These are phyloP conservation scores for Salvia miltiorrhiza DNA, from an alignment of 257 asterid species.

Conservation along the genomic window DNA sequence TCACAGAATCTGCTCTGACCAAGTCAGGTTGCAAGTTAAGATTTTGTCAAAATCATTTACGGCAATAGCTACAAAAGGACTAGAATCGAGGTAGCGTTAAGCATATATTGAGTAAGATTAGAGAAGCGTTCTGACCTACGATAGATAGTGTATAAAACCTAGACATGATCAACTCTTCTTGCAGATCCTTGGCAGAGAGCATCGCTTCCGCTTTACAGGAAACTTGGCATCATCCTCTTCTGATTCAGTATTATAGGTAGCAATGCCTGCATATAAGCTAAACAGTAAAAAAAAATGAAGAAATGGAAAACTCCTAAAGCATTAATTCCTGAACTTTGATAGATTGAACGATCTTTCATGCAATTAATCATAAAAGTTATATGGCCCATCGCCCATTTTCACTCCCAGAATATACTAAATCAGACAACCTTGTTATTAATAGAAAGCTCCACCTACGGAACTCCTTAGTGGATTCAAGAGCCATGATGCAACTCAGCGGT, in stretches of 20 bases:
- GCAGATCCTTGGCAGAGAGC: constrained; percentile 25
- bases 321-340: too few relatives aligned
- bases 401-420: not conserved
- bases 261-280: not conserved
- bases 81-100: not conserved
- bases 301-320: too few relatives aligned
- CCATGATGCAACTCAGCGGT: not conserved
- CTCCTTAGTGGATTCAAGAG: not conserved
- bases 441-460: not conserved
- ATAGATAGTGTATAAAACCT: not conserved
- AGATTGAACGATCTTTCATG: not conserved
- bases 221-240: not conserved
- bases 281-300: too few relatives aligned
- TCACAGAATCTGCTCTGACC: not conserved
- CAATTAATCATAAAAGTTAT: not conserved
- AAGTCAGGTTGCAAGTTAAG: not conserved
- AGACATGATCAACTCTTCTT: constrained; percentile 17
- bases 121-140: not conserved
- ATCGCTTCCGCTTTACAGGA: constrained; percentile 18
- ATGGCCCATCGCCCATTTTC: not conserved
- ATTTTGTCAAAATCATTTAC: not conserved
- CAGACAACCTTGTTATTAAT: not conserved
- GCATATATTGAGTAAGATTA: not conserved
- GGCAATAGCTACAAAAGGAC: not conserved
- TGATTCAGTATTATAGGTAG: not conserved